phyloP scores from a whole-genome alignment of 345 rosid species.

The Hevea brasiliensis region DNA sequence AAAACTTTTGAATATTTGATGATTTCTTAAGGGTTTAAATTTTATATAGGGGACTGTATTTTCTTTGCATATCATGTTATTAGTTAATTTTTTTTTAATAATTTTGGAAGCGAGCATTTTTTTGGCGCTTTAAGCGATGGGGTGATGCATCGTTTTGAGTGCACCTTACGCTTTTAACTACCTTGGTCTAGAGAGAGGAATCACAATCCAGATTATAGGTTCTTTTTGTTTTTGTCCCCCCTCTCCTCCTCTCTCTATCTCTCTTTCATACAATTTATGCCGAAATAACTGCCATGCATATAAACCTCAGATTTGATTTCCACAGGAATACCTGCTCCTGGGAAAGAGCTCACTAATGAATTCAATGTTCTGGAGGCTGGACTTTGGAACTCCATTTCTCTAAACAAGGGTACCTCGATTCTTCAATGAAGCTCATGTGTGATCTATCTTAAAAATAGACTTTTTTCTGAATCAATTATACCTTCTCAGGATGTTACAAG shows the following conservation, averaged over 20 bases:
- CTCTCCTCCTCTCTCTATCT: too few relatives aligned
- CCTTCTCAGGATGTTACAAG: conserved; percentile 71
- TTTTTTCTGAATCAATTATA: conserved; percentile 8
- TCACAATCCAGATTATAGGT: not conserved
- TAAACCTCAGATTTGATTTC: conserved; percentile 19
- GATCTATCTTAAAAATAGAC: not conserved
- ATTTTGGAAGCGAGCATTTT: too few relatives aligned
- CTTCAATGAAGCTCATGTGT: not conserved
- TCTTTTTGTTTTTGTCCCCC: not conserved
- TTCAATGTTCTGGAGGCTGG: conserved; percentile 84
- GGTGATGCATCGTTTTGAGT: too few relatives aligned
- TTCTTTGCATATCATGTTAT: too few relatives aligned
- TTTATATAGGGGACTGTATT: too few relatives aligned
- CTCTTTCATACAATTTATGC: too few relatives aligned
- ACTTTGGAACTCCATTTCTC: conserved; percentile 84
- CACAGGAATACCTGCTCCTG: conserved; percentile 89
- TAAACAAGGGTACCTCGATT: conserved; percentile 63
- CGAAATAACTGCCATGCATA: not conserved
- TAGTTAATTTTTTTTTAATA: too few relatives aligned
- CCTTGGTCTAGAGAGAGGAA: too few relatives aligned
- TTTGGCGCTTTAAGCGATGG: too few relatives aligned
- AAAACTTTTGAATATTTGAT: too few relatives aligned
- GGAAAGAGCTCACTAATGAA: conserved; percentile 78
- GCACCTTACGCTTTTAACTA: too few relatives aligned
- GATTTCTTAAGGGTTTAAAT: too few relatives aligned